Base-by-base conservation (phyloP, 495 filamentous ascomycete species). In the Penicillium ucsense region DNA sequence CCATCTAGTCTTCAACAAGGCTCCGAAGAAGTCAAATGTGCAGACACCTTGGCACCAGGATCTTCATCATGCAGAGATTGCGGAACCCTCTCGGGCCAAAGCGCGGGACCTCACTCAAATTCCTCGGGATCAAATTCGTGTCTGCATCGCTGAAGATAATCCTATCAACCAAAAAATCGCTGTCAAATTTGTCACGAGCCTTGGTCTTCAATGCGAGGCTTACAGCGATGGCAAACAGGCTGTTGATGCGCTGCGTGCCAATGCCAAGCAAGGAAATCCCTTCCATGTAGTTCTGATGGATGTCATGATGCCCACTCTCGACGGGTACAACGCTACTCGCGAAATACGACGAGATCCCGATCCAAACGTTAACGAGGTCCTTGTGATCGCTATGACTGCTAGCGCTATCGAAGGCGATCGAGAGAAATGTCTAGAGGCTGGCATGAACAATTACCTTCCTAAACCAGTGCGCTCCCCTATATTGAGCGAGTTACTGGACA, bases 381-480 rank as follows among this genome's bases (percentile, higher is more conserved):
- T 95, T 8, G 82, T 95, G 45, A 92, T 95, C 49, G 89, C 89
- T 35, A 94, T 95, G 89, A 95, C 89, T 3, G 89, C 89, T 3
- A 85, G 80, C 43, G 89, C 89, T 10, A 95, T 95, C 53, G 84
- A 88, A 59, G 89, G 89, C 35, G 89, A 95, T 53, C 76, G 88
- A 30, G 89, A 95, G 64, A 94, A 90, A 63, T 95, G 89, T 55
- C 71, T 95, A 10, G 87, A 88, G 29, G 86, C 88, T 1, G 89
- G 89, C 30, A 95, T 95, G 89, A 94, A 94, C 66, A 88, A 95
- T 52, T 95, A 95, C 50, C 79, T 95, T 4, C 88, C 89, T 28
- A 95, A 95, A 61, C 89, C 89, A 6, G 89, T 95, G 2, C 75
- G 88, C 43, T 81, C 77, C 10, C 78, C 80, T 27, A 72, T 89